Evolutionary conservation across 2,329 filamentous ascomycete genomes (phyloP).

Genomic region (Epicoccum sorghinum): DNA sequence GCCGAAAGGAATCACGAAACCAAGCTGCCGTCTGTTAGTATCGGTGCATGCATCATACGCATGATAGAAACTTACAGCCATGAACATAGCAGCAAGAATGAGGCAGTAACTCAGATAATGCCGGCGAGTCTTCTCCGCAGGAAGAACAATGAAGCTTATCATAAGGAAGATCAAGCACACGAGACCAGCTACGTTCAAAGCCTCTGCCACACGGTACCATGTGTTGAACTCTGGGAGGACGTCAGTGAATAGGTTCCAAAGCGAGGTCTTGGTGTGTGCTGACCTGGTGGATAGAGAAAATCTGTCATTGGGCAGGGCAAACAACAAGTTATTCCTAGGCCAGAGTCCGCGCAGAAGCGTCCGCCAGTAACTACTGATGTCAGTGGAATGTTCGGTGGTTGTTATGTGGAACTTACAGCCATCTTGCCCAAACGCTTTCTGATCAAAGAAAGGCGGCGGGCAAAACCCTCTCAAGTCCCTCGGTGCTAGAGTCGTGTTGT

Average conservation of each 20-base stretch:
- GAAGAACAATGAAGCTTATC: constrained; percentile 78
- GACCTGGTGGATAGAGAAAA: constrained; percentile 70
- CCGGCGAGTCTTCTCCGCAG: constrained; percentile 85
- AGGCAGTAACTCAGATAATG: constrained; percentile 94
- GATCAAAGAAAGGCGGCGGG: constrained; percentile 72
- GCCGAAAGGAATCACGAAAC: constrained; percentile 87
- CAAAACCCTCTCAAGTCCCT: constrained; percentile 60
- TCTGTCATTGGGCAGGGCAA: constrained; percentile 87
- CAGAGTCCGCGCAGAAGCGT: constrained; percentile 62
- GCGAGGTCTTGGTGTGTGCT: constrained; percentile 20
- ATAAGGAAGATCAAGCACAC: constrained; percentile 77
- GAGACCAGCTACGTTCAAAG: constrained; percentile 78
- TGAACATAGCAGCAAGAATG: constrained; percentile 73
- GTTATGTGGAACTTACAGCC: constrained; percentile 66
- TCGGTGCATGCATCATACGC: not conserved
- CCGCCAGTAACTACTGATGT: constrained; percentile 56
- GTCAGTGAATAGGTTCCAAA: constrained; percentile 14
- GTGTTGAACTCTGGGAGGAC: constrained; percentile 54
- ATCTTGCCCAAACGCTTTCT: constrained; percentile 63
- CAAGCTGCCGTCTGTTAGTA: constrained; percentile 63
- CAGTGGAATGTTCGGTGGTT: constrained; percentile 28
- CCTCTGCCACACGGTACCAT: constrained; percentile 74
- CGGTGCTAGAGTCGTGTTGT: constrained; percentile 35
- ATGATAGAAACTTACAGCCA: constrained; percentile 69
- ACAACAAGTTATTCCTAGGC: constrained; percentile 71